Conservation (phyloP, 768 basidiomycete genomes). For the Mycena albidolilacea region DNA sequence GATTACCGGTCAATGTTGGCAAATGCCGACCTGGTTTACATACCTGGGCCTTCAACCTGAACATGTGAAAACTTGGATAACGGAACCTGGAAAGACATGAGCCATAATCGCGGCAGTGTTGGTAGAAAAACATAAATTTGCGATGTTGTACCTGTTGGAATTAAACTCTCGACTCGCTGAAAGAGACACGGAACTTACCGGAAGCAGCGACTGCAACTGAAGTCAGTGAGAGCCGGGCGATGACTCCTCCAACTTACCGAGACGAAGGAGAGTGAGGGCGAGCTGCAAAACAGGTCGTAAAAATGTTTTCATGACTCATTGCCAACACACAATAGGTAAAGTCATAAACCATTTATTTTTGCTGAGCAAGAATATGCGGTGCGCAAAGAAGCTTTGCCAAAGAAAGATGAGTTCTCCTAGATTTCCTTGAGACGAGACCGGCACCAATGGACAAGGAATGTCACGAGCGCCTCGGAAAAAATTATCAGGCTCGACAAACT, state of each 20-base stretch:
- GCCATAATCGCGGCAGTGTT: neutral
- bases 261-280: conserved; percentile 40
- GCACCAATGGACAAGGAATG: conserved; percentile 61
- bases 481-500: neutral
- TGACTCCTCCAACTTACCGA: conserved; percentile 36
- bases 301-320: neutral
- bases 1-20: too few relatives aligned
- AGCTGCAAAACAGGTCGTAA: conserved; percentile 28
- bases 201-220: conserved; percentile 37
- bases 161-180: neutral
- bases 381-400: conserved; percentile 50
- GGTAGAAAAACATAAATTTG: conserved; percentile 40
- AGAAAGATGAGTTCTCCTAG: neutral
- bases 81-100: conserved; percentile 34
- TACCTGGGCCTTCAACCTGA: conserved; percentile 37
- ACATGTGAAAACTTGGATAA: conserved; percentile 39
- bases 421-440: neutral
- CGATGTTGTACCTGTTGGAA: conserved; percentile 41
- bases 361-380: conserved; percentile 53
- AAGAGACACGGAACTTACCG: conserved; percentile 22
- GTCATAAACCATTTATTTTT: conserved; percentile 42
- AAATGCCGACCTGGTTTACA: neutral
- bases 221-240: neutral
- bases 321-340: conserved; percentile 40
- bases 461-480: conserved; percentile 52